These are phyloP conservation scores for Calonectria fujianensis DNA, from an alignment of 2,329 filamentous ascomycete genomes.

Conservation along the genomic window DNA sequence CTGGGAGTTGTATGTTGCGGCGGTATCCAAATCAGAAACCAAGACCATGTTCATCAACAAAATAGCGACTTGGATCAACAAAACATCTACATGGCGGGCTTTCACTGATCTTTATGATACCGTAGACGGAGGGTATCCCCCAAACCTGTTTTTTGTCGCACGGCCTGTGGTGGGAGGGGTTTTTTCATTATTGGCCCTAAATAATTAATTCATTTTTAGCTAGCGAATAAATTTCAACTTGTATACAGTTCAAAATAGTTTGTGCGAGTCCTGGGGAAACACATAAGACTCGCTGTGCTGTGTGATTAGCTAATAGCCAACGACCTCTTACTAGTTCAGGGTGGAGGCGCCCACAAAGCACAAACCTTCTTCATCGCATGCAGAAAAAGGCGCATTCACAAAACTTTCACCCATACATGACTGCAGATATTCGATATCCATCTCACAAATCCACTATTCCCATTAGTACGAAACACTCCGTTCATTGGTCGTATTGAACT, in stretches of 20 bases:
- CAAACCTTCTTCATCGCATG: background rate
- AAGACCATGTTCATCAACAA: constrained; percentile 79
- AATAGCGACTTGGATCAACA: constrained; percentile 84
- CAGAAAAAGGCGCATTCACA: background rate
- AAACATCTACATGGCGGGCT: constrained; percentile 81
- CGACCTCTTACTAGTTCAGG: background rate
- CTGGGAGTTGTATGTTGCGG: constrained; percentile 91
- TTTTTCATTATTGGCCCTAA: constrained; percentile 76
- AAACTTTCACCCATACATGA: background rate
- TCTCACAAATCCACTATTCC: background rate
- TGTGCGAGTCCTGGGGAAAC: background rate
- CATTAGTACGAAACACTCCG: background rate
- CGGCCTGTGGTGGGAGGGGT: constrained; percentile 87
- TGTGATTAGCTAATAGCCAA: constrained; percentile 6
- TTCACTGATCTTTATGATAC: constrained; percentile 88
- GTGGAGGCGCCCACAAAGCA: background rate
- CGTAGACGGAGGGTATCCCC: constrained; percentile 79
- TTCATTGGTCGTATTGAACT: background rate
- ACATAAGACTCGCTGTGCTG: background rate
- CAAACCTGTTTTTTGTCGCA: constrained; percentile 81
- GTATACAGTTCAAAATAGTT: background rate
- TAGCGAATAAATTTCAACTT: background rate
- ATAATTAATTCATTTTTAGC: background rate
- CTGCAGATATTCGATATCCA: background rate
- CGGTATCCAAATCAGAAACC: constrained; percentile 78